Percentiles rank a stretch among this genome's conserved stretches.
These are phyloP conservation scores for Trichoderma polysporum DNA, from an alignment of 2,329 filamentous ascomycete species.

Conservation along the genomic window DNA sequence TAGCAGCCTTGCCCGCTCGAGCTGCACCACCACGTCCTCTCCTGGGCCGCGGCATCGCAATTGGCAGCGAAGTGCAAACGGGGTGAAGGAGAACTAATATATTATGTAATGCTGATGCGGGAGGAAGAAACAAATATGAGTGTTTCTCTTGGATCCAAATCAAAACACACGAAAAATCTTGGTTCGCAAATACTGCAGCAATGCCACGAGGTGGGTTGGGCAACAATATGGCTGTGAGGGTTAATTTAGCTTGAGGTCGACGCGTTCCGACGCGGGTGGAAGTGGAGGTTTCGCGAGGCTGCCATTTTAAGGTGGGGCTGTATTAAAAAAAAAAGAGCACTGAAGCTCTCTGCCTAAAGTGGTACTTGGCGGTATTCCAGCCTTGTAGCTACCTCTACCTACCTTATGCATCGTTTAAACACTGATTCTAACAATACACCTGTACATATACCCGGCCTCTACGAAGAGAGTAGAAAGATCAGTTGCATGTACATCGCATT, in stretches of 20 bases:
- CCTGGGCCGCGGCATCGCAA: constrained; percentile 33
- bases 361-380: constrained; percentile 1
- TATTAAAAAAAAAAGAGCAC: not conserved
- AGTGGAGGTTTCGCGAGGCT: constrained; percentile 19
- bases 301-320: not conserved
- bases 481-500: not conserved
- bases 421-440: too few relatives aligned
- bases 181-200: not conserved
- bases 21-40: constrained; percentile 31
- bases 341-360: not conserved
- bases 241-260: constrained; percentile 25
- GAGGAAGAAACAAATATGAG: not conserved
- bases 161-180: not conserved
- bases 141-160: not conserved
- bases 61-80: not conserved
- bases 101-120: not conserved
- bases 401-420: not conserved
- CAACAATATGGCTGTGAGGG: constrained; percentile 16
- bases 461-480: not conserved
- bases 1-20: constrained; percentile 26
- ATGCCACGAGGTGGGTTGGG: constrained; percentile 3
- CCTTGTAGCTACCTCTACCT: constrained; percentile 19
- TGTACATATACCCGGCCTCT: not conserved
- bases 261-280: constrained; percentile 33
- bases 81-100: not conserved